These are phyloP conservation scores for Phialophora expanda DNA, from an alignment of 2,329 filamentous ascomycete species.

Conservation along the genomic window DNA sequence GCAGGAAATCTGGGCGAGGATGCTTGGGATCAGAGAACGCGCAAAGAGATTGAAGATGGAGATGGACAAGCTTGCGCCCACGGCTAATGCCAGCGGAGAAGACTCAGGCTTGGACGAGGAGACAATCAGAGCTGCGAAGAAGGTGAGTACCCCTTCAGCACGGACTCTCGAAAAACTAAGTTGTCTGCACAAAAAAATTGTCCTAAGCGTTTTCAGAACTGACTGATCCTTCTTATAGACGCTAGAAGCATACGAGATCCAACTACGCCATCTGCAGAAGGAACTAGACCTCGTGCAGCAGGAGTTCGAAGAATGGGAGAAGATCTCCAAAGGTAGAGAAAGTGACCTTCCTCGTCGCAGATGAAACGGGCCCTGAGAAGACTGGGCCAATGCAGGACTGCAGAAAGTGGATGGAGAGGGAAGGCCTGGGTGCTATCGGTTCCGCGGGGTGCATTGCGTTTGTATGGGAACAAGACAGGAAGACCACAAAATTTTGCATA, in stretches of 20 bases:
- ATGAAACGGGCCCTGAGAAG: conserved; percentile 8
- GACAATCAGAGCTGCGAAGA: conserved; percentile 64
- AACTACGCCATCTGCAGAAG: conserved; percentile 64
- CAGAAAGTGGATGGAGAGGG: neutral
- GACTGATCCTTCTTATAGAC: conserved; percentile 45
- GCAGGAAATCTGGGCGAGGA: conserved; percentile 71
- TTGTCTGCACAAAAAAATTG: neutral
- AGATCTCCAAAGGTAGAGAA: conserved; percentile 36
- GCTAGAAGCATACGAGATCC: conserved; percentile 56
- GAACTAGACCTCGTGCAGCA: conserved; percentile 64
- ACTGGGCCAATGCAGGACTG: neutral
- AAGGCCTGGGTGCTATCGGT: neutral
- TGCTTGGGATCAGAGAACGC: conserved; percentile 66
- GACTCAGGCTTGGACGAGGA: conserved; percentile 60
- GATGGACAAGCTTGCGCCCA: conserved; percentile 55
- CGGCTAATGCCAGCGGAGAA: conserved; percentile 48
- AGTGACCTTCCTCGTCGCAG: conserved; percentile 32
- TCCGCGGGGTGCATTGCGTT: neutral
- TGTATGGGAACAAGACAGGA: conserved; percentile 2
- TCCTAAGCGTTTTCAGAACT: neutral
- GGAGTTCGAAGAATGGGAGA: conserved; percentile 64
- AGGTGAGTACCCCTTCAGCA: conserved; percentile 52
- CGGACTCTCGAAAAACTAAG: neutral
- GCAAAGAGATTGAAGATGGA: conserved; percentile 64
- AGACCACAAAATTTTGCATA: conserved; percentile 29